These are phyloP conservation scores for Oxytropis ochrocephala DNA, from an alignment of 306 rosid species.

Conservation along the genomic window DNA sequence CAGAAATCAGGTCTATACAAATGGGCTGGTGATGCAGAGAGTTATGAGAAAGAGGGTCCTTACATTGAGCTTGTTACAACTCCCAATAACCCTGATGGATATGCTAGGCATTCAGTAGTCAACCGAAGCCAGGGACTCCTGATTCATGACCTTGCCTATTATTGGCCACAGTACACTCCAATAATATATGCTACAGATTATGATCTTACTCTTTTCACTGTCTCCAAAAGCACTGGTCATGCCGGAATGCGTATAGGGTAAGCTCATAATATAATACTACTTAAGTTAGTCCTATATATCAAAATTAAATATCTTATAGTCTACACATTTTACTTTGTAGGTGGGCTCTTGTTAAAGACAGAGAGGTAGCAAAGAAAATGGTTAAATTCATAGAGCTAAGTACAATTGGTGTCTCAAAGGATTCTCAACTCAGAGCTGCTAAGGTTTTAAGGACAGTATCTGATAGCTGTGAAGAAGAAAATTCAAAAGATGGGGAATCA, in stretches of 20 bases:
- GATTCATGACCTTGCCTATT: constrained; percentile 82
- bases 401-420: constrained; percentile 89
- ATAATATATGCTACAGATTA: constrained; percentile 52
- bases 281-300: too few species aligned
- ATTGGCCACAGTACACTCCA: constrained; percentile 96
- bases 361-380: constrained; percentile 65
- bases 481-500: constrained; percentile 20
- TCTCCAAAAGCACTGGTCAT: constrained; percentile 83
- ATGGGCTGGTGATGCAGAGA: constrained; percentile 79
- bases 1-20: constrained; percentile 80
- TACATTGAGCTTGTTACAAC: constrained; percentile 85
- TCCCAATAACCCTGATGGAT: constrained; percentile 96
- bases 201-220: constrained; percentile 66
- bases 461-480: constrained; percentile 34
- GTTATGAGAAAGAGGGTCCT: constrained; percentile 41
- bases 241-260: constrained; percentile 93
- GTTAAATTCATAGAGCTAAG: constrained; percentile 61
- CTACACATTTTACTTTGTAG: constrained; percentile 23
- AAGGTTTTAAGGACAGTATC: constrained; percentile 52
- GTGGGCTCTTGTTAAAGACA: constrained; percentile 86
- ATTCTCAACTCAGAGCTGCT: constrained; percentile 86
- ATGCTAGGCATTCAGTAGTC: constrained; percentile 41
- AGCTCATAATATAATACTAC: too few species aligned
- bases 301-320: background rate
- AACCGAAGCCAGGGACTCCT: constrained; percentile 50